phyloP scores from a whole-genome alignment of 805 yeast genomes.

The Isabelozyma pseudorhagii region DNA sequence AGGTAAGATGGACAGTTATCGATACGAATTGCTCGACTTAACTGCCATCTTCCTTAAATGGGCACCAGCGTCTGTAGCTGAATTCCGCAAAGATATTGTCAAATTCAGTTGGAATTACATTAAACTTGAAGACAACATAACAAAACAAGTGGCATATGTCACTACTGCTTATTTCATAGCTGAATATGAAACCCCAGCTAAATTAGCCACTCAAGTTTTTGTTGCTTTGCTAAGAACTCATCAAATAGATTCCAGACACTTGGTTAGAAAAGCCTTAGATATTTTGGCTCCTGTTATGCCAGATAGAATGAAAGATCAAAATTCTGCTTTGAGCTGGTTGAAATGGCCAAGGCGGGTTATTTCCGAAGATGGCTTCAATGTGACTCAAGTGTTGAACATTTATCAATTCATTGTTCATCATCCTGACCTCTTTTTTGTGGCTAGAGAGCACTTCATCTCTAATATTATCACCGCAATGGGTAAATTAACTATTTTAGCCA shows the following conservation, averaged over 20 bases:
- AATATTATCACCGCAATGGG: conserved; percentile 92
- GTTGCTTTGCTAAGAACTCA: conserved; percentile 84
- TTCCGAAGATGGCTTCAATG: conserved; percentile 85
- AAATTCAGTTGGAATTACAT: conserved; percentile 94
- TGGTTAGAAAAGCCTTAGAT: conserved; percentile 86
- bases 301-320: conserved; percentile 54
- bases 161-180: conserved; percentile 83
- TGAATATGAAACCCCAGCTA: conserved; percentile 83
- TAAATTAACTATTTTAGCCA: conserved; percentile 73
- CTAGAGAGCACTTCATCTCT: conserved; percentile 85
- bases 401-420: conserved; percentile 88
- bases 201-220: conserved; percentile 87
- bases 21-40: conserved; percentile 76
- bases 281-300: conserved; percentile 84
- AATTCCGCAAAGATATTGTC: conserved; percentile 76
- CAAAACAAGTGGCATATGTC: conserved; percentile 91
- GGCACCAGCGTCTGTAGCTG: conserved; percentile 57
- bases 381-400: conserved; percentile 79
- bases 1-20: conserved; percentile 68
- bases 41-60: conserved; percentile 73
- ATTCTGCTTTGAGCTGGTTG: conserved; percentile 69
- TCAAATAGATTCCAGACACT: conserved; percentile 75
- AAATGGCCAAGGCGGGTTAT: conserved; percentile 93
- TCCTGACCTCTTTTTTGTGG: conserved; percentile 77
- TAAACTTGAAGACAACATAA: conserved; percentile 80